These are phyloP conservation scores for Huntiella savannae DNA, from an alignment of 2,329 filamentous ascomycete genomes.

Conservation along the genomic window DNA sequence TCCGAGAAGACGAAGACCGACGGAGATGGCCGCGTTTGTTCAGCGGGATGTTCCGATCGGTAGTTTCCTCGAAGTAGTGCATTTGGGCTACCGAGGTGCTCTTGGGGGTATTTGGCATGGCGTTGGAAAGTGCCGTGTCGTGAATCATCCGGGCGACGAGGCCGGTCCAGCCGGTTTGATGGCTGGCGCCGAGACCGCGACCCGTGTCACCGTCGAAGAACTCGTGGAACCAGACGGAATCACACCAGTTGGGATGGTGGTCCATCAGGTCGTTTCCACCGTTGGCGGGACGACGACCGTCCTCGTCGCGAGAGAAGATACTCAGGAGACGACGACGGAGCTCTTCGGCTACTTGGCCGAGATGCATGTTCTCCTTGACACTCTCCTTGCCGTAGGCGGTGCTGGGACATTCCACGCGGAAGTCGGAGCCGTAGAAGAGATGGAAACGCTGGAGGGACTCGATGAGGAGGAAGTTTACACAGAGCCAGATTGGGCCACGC, in stretches of 20 bases:
- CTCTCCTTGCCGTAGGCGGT: slow-evolving; percentile 4
- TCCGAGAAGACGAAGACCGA: slow-evolving; percentile 64
- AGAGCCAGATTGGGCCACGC: slow-evolving; percentile 90
- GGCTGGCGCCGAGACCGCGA: slow-evolving; percentile 73
- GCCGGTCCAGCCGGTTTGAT: slow-evolving; percentile 94
- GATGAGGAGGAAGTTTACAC: slow-evolving; percentile 85
- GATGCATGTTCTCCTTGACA: slow-evolving; percentile 52
- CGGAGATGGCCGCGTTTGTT: slow-evolving; percentile 27
- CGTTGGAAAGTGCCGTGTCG: slow-evolving; percentile 86
- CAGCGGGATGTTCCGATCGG: slow-evolving; percentile 27
- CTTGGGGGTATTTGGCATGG: slow-evolving; percentile 73
- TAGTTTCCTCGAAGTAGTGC: slow-evolving; percentile 90
- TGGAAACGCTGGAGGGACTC: slow-evolving; percentile 91
- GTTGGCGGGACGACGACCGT: slow-evolving; percentile 78
- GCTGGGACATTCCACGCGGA: slow-evolving; percentile 73
- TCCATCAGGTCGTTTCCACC: slow-evolving; percentile 68
- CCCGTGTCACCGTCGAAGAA: slow-evolving; percentile 91
- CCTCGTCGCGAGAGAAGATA: slow-evolving; percentile 65
- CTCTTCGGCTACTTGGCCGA: slow-evolving; percentile 86
- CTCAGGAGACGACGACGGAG: slow-evolving; percentile 89
- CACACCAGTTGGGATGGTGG: slow-evolving; percentile 84
- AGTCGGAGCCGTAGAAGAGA: slow-evolving; percentile 78
- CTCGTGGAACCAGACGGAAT: slow-evolving; percentile 87
- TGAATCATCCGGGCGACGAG: slow-evolving; percentile 94
- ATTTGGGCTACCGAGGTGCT: slow-evolving; percentile 67